Evolutionary conservation across 1,284 basidiomycete genomes (phyloP), one percentile per base, ranked within the genome.

Genomic region (Afroboletus lepidellus): DNA sequence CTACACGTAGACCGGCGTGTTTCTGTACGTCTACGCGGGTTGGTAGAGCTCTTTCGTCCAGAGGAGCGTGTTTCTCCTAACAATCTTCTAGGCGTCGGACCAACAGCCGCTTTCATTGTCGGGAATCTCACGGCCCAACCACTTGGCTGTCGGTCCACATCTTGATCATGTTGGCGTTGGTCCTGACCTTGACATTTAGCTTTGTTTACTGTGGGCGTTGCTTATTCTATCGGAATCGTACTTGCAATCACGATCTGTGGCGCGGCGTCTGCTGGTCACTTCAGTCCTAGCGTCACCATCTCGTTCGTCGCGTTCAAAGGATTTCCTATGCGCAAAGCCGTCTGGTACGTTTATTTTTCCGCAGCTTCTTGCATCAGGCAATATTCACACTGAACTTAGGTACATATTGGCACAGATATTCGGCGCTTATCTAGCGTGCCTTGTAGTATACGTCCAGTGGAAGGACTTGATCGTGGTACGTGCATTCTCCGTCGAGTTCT

Each of bases 321-420:
- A 0, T 84, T 87, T 60, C 80, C 86, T 1, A 59, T 70, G 20
- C 57, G 67, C 34, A 87, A 85, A 60, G 85, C 74, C 1, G 49
- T 73, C 15, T 66, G 77, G 83, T 83, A 48, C 42, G 70, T 66
- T 33, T n/a, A n/a, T 23, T 36, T 48, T n/a, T 44, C 32, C n/a
- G 36, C 20, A 5, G 6, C 20, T 20, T 30, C 23, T 27, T 45
- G 23, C 27, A 36, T 48, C 18, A 9, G 27, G 24, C 16, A 44
- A 46, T 44, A 42, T 56, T 56, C 32, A 60, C 13, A 11, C 25
- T 11, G 13, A 36, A 44, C 27, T 11, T 51, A 84, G 84, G 64
- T 87, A 84, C 59, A 81, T 87, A 48, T 50, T 79, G 12, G 77
- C 82, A 1, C 85, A 88, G 61, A 76, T 84, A 51, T 54, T 86